Percentiles rank a stretch among this genome's conserved stretches.
Evolutionary conservation across 768 basidiomycete species (phyloP).

Genomic region (Tricholoma bakamatsutake): DNA sequence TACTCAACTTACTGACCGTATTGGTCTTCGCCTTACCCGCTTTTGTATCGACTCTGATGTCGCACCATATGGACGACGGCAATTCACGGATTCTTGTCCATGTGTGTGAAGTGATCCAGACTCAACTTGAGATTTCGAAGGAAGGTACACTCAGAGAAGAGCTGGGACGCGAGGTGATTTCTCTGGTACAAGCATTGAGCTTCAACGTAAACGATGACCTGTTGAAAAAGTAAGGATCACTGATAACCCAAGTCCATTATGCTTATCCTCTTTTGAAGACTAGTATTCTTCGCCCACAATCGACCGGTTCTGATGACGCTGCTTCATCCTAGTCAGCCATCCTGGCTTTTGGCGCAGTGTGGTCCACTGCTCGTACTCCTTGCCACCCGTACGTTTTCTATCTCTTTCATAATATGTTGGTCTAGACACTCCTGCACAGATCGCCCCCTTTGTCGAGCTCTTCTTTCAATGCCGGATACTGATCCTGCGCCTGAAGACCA

Average conservation of each 20-base stretch:
- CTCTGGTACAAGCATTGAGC: conserved; percentile 49
- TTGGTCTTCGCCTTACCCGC: conserved; percentile 44
- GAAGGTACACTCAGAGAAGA: conserved; percentile 19
- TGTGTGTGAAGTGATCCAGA: conserved; percentile 36
- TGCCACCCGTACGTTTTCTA: conserved; percentile 43
- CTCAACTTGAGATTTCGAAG: conserved; percentile 31
- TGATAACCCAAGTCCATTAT: background rate
- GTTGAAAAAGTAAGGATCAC: conserved; percentile 28
- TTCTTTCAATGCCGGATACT: conserved; percentile 33
- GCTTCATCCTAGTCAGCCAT: conserved; percentile 45
- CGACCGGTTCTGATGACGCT: conserved; percentile 40
- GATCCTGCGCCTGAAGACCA: conserved; percentile 16
- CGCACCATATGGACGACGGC: conserved; percentile 19
- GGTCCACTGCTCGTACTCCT: conserved; percentile 48
- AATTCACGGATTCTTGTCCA: conserved; percentile 31
- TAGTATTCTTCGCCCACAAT: conserved; percentile 30
- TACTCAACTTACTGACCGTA: conserved; percentile 47
- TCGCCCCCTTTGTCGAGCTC: conserved; percentile 31
- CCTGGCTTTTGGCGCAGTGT: conserved; percentile 42
- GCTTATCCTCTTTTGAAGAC: conserved; percentile 5
- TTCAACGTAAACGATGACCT: conserved; percentile 41
- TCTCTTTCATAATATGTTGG: background rate
- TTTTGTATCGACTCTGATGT: conserved; percentile 35
- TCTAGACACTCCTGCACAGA: conserved; percentile 26
- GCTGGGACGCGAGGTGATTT: conserved; percentile 37